These are phyloP conservation scores for Lentinula aciculospora DNA, from an alignment of 768 basidiomycete species.

Conservation along the genomic window DNA sequence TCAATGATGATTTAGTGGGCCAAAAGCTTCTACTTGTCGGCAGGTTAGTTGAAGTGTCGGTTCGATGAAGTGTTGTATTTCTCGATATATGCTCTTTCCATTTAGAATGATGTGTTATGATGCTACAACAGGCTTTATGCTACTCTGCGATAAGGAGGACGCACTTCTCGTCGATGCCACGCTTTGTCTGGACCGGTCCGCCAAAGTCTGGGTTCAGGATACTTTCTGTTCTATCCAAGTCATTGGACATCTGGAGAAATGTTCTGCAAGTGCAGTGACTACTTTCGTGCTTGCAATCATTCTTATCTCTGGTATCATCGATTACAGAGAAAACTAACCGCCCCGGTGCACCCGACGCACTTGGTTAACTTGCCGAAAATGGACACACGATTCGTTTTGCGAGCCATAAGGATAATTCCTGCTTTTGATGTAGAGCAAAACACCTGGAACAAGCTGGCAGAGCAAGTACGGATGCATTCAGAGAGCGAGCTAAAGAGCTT, in stretches of 20 bases:
- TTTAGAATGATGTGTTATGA: slow-evolving; percentile 57
- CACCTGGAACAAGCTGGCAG: slow-evolving; percentile 35
- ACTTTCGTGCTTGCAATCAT: slow-evolving; percentile 20
- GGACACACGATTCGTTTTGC: slow-evolving; percentile 41
- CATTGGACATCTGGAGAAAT: slow-evolving; percentile 52
- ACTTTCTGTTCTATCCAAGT: slow-evolving; percentile 44
- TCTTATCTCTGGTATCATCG: slow-evolving; percentile 7
- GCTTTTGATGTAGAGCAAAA: slow-evolving; percentile 42
- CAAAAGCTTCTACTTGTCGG: slow-evolving; percentile 57
- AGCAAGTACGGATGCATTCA: slow-evolving; percentile 12
- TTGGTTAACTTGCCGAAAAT: slow-evolving; percentile 29
- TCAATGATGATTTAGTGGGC: slow-evolving; percentile 34
- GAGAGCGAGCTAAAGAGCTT: not conserved
- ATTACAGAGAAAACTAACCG: slow-evolving; percentile 29
- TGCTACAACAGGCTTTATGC: slow-evolving; percentile 33
- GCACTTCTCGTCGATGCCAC: slow-evolving; percentile 54
- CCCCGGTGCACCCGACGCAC: slow-evolving; percentile 37
- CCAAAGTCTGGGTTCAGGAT: slow-evolving; percentile 45
- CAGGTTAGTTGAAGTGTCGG: slow-evolving; percentile 32
- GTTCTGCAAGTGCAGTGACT: slow-evolving; percentile 25
- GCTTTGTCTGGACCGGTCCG: slow-evolving; percentile 39
- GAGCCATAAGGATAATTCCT: slow-evolving; percentile 45
- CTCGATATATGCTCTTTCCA: not conserved
- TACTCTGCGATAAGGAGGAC: slow-evolving; percentile 44
- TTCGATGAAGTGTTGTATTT: not conserved